Evolutionary conservation across 1,284 basidiomycete species (phyloP).

Genomic region (Rhodotorula sp.): DNA sequence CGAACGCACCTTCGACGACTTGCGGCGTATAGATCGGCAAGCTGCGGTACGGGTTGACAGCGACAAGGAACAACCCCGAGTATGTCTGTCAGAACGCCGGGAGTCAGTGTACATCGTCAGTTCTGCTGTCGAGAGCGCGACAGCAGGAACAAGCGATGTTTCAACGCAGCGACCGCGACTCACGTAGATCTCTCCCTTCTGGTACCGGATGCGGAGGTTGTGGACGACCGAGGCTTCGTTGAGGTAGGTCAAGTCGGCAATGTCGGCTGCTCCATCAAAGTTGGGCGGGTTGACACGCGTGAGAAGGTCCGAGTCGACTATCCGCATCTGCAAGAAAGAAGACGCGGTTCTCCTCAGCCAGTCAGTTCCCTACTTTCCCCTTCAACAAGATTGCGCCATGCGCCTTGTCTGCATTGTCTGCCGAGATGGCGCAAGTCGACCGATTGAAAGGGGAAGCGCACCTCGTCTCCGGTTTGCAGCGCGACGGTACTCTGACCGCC

Average conservation of each 20-base stretch:
- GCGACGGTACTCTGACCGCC: slow-evolving; percentile 68
- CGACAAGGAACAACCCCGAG: slow-evolving; percentile 94
- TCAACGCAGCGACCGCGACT: slow-evolving; percentile 35
- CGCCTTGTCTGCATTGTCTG: too few species aligned
- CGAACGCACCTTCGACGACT: slow-evolving; percentile 38
- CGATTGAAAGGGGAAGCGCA: slow-evolving; percentile 46
- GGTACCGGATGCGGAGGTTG: slow-evolving; percentile 88
- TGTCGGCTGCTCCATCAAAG: slow-evolving; percentile 97
- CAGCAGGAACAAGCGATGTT: too few species aligned
- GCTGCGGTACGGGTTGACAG: slow-evolving; percentile 94
- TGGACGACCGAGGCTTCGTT: slow-evolving; percentile 99
- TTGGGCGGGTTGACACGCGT: slow-evolving; percentile 78
- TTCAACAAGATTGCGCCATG: too few species aligned
- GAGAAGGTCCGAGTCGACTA: slow-evolving; percentile 32
- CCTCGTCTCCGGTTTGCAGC: slow-evolving; percentile 75
- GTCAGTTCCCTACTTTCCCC: too few species aligned
- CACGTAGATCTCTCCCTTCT: slow-evolving; percentile 91
- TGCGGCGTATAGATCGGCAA: slow-evolving; percentile 79
- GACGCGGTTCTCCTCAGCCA: too few species aligned
- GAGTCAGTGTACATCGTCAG: not conserved
- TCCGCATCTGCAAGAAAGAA: slow-evolving; percentile 19
- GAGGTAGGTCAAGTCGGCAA: slow-evolving; percentile 95
- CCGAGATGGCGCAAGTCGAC: not conserved
- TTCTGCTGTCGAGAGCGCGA: not conserved
- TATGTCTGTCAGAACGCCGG: slow-evolving; percentile 72